These are phyloP conservation scores for Candida smagusa DNA, from an alignment of 1,139 yeast genomes.

Conservation along the genomic window DNA sequence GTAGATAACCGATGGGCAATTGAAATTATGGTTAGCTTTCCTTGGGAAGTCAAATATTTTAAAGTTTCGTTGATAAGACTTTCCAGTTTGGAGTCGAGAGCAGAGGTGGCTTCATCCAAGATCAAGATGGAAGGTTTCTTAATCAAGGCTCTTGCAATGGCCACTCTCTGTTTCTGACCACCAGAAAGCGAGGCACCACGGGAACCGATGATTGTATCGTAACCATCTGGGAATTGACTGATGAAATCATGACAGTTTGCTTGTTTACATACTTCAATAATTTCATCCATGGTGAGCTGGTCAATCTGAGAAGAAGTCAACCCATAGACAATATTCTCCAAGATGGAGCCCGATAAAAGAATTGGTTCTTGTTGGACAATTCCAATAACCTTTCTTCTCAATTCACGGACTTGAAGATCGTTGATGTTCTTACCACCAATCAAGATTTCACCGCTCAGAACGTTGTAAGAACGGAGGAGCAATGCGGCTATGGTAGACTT, in stretches of 20 bases:
- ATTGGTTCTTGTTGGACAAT: conserved; percentile 90
- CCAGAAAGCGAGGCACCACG: conserved; percentile 67
- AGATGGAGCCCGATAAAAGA: conserved; percentile 71
- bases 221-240: conserved; percentile 47
- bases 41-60: conserved; percentile 46
- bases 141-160: conserved; percentile 77
- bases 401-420: conserved; percentile 65
- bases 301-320: conserved; percentile 51
- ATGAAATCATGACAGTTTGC: conserved; percentile 59
- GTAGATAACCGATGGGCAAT: conserved; percentile 91
- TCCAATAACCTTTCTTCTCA: conserved; percentile 68
- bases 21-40: conserved; percentile 81
- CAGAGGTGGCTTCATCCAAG: conserved; percentile 79
- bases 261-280: conserved; percentile 41
- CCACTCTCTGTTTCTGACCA: conserved; percentile 89
- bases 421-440: conserved; percentile 67
- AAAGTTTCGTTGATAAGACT: conserved; percentile 60
- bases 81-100: conserved; percentile 73
- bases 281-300: conserved; percentile 39
- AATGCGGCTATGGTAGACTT: conserved; percentile 81
- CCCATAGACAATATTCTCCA: conserved; percentile 80
- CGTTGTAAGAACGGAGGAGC: conserved; percentile 65
- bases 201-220: conserved; percentile 52
- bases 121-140: conserved; percentile 61
- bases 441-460: conserved; percentile 53